Conservation (phyloP, 768 basidiomycete species). For the Inosperma sp. region DNA sequence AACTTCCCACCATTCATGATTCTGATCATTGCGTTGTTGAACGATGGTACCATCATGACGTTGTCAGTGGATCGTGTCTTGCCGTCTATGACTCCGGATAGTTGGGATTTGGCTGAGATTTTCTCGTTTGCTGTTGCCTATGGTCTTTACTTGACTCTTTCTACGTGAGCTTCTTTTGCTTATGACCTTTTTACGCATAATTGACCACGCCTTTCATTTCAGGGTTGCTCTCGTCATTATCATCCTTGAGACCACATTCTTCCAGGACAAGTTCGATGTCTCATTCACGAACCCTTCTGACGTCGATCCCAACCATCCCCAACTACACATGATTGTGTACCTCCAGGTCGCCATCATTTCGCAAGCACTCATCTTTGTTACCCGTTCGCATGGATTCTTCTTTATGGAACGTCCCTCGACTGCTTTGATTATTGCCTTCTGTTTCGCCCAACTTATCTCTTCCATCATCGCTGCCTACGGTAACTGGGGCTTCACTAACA, state of each 20-base stretch:
- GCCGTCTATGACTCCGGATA: slow-evolving; percentile 88
- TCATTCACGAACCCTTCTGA: slow-evolving; percentile 36
- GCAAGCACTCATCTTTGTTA: slow-evolving; percentile 95
- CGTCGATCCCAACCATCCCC: slow-evolving; percentile 55
- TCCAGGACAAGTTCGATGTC: slow-evolving; percentile 83
- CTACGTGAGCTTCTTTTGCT: slow-evolving; percentile 61
- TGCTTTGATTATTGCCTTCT: slow-evolving; percentile 88
- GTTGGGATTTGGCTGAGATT: slow-evolving; percentile 95
- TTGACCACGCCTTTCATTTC: slow-evolving; percentile 14
- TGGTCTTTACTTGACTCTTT: slow-evolving; percentile 87
- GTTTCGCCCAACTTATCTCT: slow-evolving; percentile 88
- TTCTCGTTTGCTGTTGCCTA: slow-evolving; percentile 95
- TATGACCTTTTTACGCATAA: background rate
- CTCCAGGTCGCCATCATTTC: slow-evolving; percentile 98
- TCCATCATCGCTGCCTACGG: slow-evolving; percentile 94
- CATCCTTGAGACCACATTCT: slow-evolving; percentile 85
- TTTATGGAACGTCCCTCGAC: slow-evolving; percentile 93
- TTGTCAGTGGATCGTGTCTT: slow-evolving; percentile 93
- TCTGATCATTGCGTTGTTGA: slow-evolving; percentile 93
- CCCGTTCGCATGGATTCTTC: slow-evolving; percentile 92
- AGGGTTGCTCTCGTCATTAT: slow-evolving; percentile 77
- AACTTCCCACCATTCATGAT: slow-evolving; percentile 99
- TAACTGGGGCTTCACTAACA: slow-evolving; percentile 91
- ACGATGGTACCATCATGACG: slow-evolving; percentile 99
- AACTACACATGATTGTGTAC: slow-evolving; percentile 88